Conservation (phyloP, 2,329 filamentous ascomycete species). For the Meredithiella fracta region DNA sequence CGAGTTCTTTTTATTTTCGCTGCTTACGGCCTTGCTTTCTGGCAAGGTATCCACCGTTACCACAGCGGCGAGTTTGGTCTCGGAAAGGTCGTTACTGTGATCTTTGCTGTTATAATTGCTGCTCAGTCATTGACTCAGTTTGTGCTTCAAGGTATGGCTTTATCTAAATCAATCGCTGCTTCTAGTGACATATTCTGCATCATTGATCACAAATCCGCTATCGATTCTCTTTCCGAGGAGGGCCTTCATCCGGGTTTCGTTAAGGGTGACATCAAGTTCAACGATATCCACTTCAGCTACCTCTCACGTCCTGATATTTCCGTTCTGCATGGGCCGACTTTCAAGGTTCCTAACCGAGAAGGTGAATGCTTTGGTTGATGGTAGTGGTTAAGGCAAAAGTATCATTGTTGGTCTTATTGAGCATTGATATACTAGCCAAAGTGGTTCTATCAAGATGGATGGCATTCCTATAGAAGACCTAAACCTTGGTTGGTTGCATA, state of each 20-base stretch:
- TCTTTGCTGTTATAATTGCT: constrained; percentile 31
- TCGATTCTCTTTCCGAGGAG: constrained; percentile 27
- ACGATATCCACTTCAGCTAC: constrained; percentile 36
- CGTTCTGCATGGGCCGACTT: constrained; percentile 27
- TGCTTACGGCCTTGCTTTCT: constrained; percentile 33
- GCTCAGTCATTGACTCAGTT: constrained; percentile 30
- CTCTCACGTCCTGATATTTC: constrained; percentile 36
- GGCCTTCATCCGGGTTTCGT: constrained; percentile 20
- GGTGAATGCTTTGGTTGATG: constrained; percentile 39
- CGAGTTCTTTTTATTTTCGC: constrained; percentile 33
- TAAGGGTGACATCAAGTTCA: constrained; percentile 31
- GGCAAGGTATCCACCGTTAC: constrained; percentile 34
- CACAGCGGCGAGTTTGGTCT: constrained; percentile 29
- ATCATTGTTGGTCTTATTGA: constrained; percentile 69
- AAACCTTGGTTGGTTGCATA: constrained; percentile 54
- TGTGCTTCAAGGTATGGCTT: constrained; percentile 29
- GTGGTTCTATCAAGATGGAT: constrained; percentile 55
- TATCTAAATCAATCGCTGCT: constrained; percentile 30
- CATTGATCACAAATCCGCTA: constrained; percentile 28
- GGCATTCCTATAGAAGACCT: constrained; percentile 43
- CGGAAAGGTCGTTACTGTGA: constrained; percentile 32
- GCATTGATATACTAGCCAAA: constrained; percentile 53
- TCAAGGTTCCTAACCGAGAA: constrained; percentile 30
- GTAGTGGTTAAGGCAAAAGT: constrained; percentile 42
- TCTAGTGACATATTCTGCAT: constrained; percentile 31